Conservation (phyloP, 257 asterid genomes). For the Ophiorrhiza pumila region DNA sequence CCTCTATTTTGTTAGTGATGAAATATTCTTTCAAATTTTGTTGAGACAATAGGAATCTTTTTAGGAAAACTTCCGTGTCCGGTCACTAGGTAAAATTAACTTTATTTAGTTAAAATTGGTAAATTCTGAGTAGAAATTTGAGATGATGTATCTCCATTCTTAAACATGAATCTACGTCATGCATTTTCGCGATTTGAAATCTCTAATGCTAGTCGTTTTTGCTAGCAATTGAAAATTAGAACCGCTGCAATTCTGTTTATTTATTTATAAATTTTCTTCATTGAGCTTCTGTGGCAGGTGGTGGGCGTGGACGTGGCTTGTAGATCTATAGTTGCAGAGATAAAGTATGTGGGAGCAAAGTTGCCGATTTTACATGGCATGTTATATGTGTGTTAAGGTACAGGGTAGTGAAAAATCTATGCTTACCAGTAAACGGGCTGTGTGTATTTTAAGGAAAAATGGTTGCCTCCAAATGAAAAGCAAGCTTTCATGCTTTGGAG, state of each 20-base stretch:
- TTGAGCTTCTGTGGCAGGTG: conserved; percentile 29
- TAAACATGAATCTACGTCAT: background rate
- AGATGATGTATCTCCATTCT: background rate
- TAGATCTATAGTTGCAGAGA: conserved; percentile 4
- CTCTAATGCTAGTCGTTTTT: background rate
- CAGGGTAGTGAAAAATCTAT: background rate
- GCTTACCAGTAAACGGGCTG: background rate
- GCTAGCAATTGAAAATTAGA: background rate
- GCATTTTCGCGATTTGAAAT: background rate
- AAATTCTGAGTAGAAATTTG: background rate
- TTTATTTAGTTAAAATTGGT: background rate
- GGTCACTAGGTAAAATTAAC: background rate
- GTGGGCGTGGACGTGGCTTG: conserved; percentile 49
- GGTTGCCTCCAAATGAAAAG: background rate
- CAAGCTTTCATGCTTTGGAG: background rate
- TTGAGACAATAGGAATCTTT: background rate
- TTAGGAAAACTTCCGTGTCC: background rate
- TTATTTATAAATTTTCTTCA: background rate
- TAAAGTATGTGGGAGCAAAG: conserved; percentile 3
- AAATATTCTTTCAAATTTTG: background rate
- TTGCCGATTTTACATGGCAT: conserved; percentile 26
- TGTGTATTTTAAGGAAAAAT: background rate
- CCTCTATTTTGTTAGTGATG: background rate
- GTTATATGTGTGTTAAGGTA: conserved; percentile 7
- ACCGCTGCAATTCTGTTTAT: background rate